Evolutionary conservation across 495 filamentous ascomycete genomes (phyloP), one percentile per base, ranked within the genome.

Genomic region (Penicillium riverlandense): DNA sequence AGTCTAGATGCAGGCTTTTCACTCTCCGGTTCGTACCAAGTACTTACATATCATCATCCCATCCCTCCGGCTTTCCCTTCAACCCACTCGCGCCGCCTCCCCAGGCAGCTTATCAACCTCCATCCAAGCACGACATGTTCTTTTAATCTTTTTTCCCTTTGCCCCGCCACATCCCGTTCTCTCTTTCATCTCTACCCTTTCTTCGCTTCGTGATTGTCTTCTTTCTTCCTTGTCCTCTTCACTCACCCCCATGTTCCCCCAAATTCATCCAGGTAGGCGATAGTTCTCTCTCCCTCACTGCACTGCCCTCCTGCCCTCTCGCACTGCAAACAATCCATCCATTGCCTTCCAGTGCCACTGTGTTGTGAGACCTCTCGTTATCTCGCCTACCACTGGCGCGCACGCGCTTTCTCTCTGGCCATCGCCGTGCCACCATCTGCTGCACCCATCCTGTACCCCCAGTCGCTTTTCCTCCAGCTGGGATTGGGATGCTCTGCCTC

Each of bases 361-460:
- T 48, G 44, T 43, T 49, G 55, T 61, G 55, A 53, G 45, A 59
- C 57, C 45, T 38, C 15, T 50, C 40, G 28, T 38, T 35, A 40
- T 34, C 11, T 47, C 14, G 29, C 36, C 35, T 41, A 33, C 50
- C 45, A 47, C 54, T 45, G 47, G 49, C 41, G 37, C 33, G 56
- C 44, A 36, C 45, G n/a, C n/a, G n/a, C n/a, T n/a, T n/a, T n/a
- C n/a, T n/a, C n/a, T n/a, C n/a, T 45, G 55, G 38, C 41, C 49
- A 47, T 47, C 38, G 43, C 13, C 36, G 50, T 57, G 37, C 40
- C 45, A 59, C 50, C 38, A 50, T 52, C 35, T 14, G 41, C 46
- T 50, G 49, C 53, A 52, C 46, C 41, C 36, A 44, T 32, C 45
- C 53, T 52, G 27, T 49, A 43, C 38, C 29, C 35, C 44, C 31